A percentile compares a stretch with the other conserved stretches of the same genome.
phyloP scores from a whole-genome alignment of 2,329 filamentous ascomycete genomes.

The Sporothrix inflata region DNA sequence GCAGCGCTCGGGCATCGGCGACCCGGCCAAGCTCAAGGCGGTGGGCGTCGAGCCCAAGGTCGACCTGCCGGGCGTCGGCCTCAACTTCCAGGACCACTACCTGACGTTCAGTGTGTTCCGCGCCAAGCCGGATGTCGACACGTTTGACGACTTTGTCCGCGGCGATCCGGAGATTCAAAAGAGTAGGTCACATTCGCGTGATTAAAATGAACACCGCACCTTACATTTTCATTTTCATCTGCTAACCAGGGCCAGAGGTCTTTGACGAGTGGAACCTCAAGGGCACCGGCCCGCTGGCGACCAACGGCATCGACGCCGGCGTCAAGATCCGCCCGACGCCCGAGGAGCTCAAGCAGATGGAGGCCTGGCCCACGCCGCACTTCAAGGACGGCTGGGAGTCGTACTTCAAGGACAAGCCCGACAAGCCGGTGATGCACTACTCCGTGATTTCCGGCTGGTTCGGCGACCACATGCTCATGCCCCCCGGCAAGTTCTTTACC shows the following conservation, averaged over 20 bases:
- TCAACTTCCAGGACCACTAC: constrained; percentile 79
- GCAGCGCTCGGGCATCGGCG: constrained; percentile 73
- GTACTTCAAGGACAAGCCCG: constrained; percentile 82
- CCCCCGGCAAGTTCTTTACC: constrained; percentile 77
- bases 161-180: constrained; percentile 75
- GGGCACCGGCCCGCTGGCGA: constrained; percentile 75
- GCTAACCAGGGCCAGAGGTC: constrained; percentile 49
- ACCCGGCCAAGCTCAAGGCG: constrained; percentile 70
- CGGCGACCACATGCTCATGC: constrained; percentile 65
- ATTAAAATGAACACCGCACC: too few relatives aligned
- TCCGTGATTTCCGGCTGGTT: constrained; percentile 72
- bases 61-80: constrained; percentile 72
- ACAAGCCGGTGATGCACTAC: constrained; percentile 88
- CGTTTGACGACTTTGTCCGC: constrained; percentile 78
- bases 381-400: constrained; percentile 77
- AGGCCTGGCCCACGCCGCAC: constrained; percentile 72
- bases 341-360: constrained; percentile 69
- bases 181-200: too few relatives aligned
- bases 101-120: constrained; percentile 71
- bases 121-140: constrained; percentile 74
- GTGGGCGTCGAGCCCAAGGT: constrained; percentile 70
- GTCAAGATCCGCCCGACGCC: constrained; percentile 75
- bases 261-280: constrained; percentile 79
- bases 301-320: constrained; percentile 79
- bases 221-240: too few relatives aligned